Evolutionary conservation across 2,329 filamentous ascomycete genomes (phyloP).

Genomic region (Exserohilum turcica): DNA sequence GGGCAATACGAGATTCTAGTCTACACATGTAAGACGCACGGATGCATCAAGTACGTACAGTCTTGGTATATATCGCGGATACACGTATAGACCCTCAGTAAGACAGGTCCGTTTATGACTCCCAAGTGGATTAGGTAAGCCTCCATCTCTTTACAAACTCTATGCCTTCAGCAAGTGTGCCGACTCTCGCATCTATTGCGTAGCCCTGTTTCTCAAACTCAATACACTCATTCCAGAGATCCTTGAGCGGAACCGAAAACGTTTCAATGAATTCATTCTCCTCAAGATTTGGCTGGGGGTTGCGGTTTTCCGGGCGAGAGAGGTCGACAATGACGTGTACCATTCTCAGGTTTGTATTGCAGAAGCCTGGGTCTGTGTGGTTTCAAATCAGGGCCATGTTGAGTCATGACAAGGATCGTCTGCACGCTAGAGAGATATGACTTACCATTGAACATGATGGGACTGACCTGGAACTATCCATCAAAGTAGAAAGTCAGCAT

Average conservation of each 20-base stretch:
- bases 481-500: not conserved
- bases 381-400: not conserved
- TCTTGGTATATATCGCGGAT: too few species aligned
- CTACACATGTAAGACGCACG: too few species aligned
- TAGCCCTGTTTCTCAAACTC: conserved; percentile 71
- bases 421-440: not conserved
- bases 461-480: conserved; percentile 42
- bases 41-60: too few species aligned
- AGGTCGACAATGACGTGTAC: conserved; percentile 77
- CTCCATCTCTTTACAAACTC: conserved; percentile 66
- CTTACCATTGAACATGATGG: conserved; percentile 53
- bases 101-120: too few species aligned
- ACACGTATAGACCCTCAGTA: too few species aligned
- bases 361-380: conserved; percentile 49
- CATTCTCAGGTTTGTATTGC: conserved; percentile 59
- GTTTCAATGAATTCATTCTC: conserved; percentile 84
- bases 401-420: not conserved
- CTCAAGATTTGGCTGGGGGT: conserved; percentile 71
- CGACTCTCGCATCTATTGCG: conserved; percentile 79
- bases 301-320: conserved; percentile 69
- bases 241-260: conserved; percentile 68
- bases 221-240: conserved; percentile 70
- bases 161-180: conserved; percentile 77
- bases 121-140: conserved; percentile 19
- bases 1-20: too few species aligned